A percentile compares a stretch with the other conserved stretches of the same genome.
Evolutionary conservation across 352 stramenopile species (phyloP).

Genomic region (Phytopythium aichiense): DNA sequence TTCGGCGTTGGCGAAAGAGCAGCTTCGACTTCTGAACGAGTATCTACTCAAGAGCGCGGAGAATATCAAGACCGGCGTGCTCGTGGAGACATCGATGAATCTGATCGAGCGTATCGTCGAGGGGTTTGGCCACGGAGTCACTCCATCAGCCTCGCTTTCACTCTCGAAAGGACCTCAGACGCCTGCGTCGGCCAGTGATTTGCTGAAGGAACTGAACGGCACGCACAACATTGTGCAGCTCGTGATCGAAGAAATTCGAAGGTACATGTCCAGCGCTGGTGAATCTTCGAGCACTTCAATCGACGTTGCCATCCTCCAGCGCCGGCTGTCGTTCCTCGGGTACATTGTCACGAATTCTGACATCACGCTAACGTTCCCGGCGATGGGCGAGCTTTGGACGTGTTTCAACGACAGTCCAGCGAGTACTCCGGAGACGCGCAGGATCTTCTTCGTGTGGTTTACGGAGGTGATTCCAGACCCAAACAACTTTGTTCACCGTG

Average conservation of each 20-base stretch:
- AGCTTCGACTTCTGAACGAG: conserved; percentile 62
- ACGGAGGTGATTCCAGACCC: conserved; percentile 56
- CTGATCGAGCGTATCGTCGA: conserved; percentile 70
- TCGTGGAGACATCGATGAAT: conserved; percentile 73
- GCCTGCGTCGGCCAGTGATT: conserved; percentile 38
- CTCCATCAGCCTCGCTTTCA: conserved; percentile 36
- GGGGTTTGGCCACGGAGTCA: conserved; percentile 34
- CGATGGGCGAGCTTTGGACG: conserved; percentile 53
- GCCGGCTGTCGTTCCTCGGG: conserved; percentile 65
- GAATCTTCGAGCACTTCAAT: neutral
- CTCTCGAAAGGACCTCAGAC: conserved; percentile 28
- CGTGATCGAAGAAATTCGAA: conserved; percentile 53
- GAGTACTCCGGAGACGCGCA: conserved; percentile 27
- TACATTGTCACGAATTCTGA: conserved; percentile 76
- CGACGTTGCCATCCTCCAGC: conserved; percentile 19
- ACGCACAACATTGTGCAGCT: conserved; percentile 54
- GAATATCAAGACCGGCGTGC: conserved; percentile 49
- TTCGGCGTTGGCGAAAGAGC: conserved; percentile 56
- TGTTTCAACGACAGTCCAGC: conserved; percentile 38
- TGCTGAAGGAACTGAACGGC: conserved; percentile 67
- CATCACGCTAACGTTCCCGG: conserved; percentile 58
- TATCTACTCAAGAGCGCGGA: conserved; percentile 73
- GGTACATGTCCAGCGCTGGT: conserved; percentile 24
- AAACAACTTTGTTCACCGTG: conserved; percentile 66
- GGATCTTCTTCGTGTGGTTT: conserved; percentile 81